These are phyloP conservation scores for Auriscalpium orientale DNA, from an alignment of 768 basidiomycete genomes.

Conservation along the genomic window DNA sequence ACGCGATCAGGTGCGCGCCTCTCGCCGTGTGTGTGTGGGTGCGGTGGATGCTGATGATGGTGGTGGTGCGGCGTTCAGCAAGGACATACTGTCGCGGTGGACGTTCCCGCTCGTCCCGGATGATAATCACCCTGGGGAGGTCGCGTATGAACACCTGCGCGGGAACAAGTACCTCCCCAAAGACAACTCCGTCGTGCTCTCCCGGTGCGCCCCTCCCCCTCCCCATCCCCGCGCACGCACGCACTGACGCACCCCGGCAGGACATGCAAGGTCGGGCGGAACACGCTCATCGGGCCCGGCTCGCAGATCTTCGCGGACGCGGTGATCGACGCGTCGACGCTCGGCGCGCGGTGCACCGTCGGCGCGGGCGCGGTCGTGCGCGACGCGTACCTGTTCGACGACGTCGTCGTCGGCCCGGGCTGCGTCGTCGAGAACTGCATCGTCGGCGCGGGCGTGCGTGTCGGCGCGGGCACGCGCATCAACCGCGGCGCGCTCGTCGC, in stretches of 20 bases:
- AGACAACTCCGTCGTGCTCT: constrained; percentile 68
- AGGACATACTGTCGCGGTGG: constrained; percentile 90
- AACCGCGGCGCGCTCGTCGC: constrained; percentile 74
- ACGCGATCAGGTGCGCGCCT: constrained; percentile 62
- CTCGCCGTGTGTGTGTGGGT: not conserved
- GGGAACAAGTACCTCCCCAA: constrained; percentile 87
- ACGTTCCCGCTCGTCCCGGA: constrained; percentile 95
- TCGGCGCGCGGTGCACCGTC: constrained; percentile 70
- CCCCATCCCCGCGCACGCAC: not conserved
- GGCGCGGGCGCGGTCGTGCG: constrained; percentile 62
- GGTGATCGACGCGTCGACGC: constrained; percentile 62
- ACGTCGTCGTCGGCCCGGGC: constrained; percentile 59
- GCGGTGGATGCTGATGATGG: not conserved
- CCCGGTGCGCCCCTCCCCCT: constrained; percentile 70
- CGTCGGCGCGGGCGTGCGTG: constrained; percentile 65
- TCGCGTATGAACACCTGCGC: constrained; percentile 76
- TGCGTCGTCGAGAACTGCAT: constrained; percentile 74
- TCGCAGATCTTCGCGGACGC: constrained; percentile 62
- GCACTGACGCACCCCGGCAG: constrained; percentile 29
- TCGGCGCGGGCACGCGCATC: constrained; percentile 62
- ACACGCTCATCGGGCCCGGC: constrained; percentile 79
- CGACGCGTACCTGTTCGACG: constrained; percentile 80
- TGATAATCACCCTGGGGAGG: constrained; percentile 79
- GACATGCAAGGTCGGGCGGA: constrained; percentile 74
- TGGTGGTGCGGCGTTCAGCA: constrained; percentile 38